A percentile compares a stretch with the other conserved stretches of the same genome.
Conservation (phyloP, 2,329 filamentous ascomycete species). For the Penicillium glabrum region DNA sequence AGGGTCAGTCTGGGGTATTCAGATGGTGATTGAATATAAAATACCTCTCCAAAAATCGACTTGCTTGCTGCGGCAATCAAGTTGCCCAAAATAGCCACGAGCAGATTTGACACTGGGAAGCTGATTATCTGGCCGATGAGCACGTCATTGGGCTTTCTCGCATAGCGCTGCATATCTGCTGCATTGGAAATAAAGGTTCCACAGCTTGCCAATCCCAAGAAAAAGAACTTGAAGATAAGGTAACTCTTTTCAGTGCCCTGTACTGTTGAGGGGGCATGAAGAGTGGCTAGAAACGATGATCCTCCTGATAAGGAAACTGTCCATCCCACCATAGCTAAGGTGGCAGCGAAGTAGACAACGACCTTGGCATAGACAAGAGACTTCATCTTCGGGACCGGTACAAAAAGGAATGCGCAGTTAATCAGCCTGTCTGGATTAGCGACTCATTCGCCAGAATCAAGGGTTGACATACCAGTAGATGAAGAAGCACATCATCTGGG, state of each 20-base stretch:
- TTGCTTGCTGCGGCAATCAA: slow-evolving; percentile 36
- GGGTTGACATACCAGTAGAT: slow-evolving; percentile 36
- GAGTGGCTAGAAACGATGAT: slow-evolving; percentile 24
- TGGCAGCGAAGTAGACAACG: slow-evolving; percentile 38
- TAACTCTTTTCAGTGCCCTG: slow-evolving; percentile 37
- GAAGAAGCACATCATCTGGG: slow-evolving; percentile 44
- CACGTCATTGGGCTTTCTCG: slow-evolving; percentile 41
- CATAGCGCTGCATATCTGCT: slow-evolving; percentile 48
- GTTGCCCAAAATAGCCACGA: slow-evolving; percentile 43
- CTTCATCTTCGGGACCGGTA: slow-evolving; percentile 41
- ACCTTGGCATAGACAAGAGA: slow-evolving; percentile 38
- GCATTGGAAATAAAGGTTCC: slow-evolving; percentile 37
- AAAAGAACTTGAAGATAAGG: slow-evolving; percentile 40
- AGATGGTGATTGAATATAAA: background rate
- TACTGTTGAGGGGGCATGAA: slow-evolving; percentile 20
- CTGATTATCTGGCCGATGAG: slow-evolving; percentile 43
- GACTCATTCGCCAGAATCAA: background rate
- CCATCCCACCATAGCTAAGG: slow-evolving; percentile 44
- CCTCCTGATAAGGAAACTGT: slow-evolving; percentile 35
- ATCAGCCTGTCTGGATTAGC: slow-evolving; percentile 21
- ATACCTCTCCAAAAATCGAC: slow-evolving; percentile 31
- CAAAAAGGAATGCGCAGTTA: slow-evolving; percentile 41
- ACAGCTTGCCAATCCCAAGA: slow-evolving; percentile 29
- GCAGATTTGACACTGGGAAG: slow-evolving; percentile 42
- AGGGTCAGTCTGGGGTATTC: background rate